Base-by-base conservation (phyloP, 495 filamentous ascomycete genomes). In the Aspergillus olivimuriae region DNA sequence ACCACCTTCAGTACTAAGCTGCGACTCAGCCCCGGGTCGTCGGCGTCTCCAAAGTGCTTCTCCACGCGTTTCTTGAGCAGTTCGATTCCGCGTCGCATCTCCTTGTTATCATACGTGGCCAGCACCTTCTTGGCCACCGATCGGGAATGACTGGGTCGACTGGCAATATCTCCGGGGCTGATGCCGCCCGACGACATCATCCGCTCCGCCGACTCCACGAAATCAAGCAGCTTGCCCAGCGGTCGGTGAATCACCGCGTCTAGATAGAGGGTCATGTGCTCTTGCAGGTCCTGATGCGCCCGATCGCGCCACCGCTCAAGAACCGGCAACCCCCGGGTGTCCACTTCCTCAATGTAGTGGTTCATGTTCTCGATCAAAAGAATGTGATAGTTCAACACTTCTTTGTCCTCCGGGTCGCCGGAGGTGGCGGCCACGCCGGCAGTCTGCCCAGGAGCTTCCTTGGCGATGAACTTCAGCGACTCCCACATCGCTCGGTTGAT, bases 291-390 rank as follows among this genome's bases (percentile, higher is more conserved):
- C 38, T 78, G 73, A 19, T 75, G 68, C 1, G 91, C 91, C 21
- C 80, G 79, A 39, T 80, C 77, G 53, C 76, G 78, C 87, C 89
- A 95, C 47, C 86, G 81, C 47, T 83, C 79, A 5, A 97, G 72
- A 11, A 94, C 79, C 2, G 82, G 74, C 42, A 90, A 80, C 14
- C 69, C 69, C 30, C 80, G 75, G n/a, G 82, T 70, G 49, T 92
- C 85, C 8, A 94, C 82, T 58, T 96, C 91, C 53, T 96, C 89
- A 8, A 90, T 69, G 62, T 91, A 95, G 60, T 95, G 89, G 59
- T 95, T 92, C 91, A 96, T 95, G 59, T 97, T 97, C 61, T 97
- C 91, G 47, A 97, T 96, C 23, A 97, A 76, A 37, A 95, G 76
- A 53, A 97, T 95, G 60, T 96, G 89, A 66, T 94, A 94, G 60